Conservation (phyloP, 169 alveolate genomes). For the Eimeria acervulina region DNA sequence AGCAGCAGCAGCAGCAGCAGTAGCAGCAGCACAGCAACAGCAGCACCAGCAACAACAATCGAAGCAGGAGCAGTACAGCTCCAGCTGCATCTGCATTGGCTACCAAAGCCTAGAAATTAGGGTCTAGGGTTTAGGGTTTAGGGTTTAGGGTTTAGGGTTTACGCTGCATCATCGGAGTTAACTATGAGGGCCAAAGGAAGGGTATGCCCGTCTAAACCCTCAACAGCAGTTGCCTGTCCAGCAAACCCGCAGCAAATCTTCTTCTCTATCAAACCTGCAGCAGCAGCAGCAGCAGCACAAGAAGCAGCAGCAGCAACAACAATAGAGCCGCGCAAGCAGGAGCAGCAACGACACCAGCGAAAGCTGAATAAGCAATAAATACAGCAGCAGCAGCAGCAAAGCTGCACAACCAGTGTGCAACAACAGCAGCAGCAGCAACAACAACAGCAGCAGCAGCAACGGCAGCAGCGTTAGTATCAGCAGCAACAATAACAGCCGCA, state of each 20-base stretch:
- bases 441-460: neutral
- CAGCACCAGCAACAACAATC: neutral
- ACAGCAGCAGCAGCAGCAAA: neutral
- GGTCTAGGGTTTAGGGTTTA: slow-evolving; percentile 40
- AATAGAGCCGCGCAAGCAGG: neutral
- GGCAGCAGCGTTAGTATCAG: neutral
- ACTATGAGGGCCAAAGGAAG: slow-evolving; percentile 11
- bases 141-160: slow-evolving; percentile 47
- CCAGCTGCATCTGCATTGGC: neutral
- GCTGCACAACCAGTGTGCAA: too few species aligned
- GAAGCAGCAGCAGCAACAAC: slow-evolving; percentile 5
- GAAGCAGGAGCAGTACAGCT: too few species aligned
- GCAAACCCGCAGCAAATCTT: neutral
- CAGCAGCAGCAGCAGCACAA: slow-evolving; percentile 11
- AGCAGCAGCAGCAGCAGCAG: slow-evolving; percentile 4
- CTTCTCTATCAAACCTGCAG: neutral
- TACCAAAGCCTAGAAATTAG: too few species aligned
- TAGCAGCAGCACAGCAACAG: too few species aligned
- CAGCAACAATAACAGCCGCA: neutral
- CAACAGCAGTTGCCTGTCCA: slow-evolving; percentile 28
- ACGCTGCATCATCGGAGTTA: slow-evolving; percentile 48
- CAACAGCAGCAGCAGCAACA: slow-evolving; percentile 12
- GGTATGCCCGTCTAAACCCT: neutral
- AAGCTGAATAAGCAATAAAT: too few species aligned
- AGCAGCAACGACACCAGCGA: neutral